These are phyloP conservation scores for Oxyria digyna DNA, from an alignment of 148 eudicot species.

Conservation along the genomic window DNA sequence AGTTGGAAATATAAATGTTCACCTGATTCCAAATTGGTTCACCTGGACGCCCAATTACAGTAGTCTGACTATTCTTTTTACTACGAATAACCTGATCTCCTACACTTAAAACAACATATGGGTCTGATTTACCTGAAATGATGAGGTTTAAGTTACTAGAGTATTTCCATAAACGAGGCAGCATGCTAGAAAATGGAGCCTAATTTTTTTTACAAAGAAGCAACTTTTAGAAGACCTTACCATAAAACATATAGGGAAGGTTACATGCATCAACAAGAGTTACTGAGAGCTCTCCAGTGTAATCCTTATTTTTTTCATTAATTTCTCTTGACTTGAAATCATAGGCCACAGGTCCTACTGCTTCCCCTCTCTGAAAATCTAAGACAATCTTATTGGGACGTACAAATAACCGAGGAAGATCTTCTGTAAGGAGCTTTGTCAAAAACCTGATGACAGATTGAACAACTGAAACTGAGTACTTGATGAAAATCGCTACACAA, in stretches of 20 bases:
- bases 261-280: slow-evolving; percentile 95
- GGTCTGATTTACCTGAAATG: slow-evolving; percentile 85
- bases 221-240: slow-evolving; percentile 19
- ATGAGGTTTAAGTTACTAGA: not conserved
- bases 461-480: not conserved
- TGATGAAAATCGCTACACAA: not conserved
- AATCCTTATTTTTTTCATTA: slow-evolving; percentile 78
- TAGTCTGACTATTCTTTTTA: slow-evolving; percentile 94
- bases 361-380: slow-evolving; percentile 86
- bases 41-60: slow-evolving; percentile 93
- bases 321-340: slow-evolving; percentile 55
- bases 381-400: slow-evolving; percentile 94
- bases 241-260: slow-evolving; percentile 61
- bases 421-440: slow-evolving; percentile 89
- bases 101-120: slow-evolving; percentile 66
- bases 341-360: slow-evolving; percentile 64
- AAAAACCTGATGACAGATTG: slow-evolving; percentile 50
- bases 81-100: slow-evolving; percentile 90
- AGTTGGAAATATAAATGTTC: not conserved
- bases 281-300: slow-evolving; percentile 87
- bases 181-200: not conserved
- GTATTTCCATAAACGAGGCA: not conserved
- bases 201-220: not conserved
- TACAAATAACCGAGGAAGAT: slow-evolving; percentile 83
- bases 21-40: slow-evolving; percentile 99